Percentiles rank a stretch among this genome's conserved stretches.
Conservation (phyloP, 306 rosid genomes). For the Vachellia collinsii region DNA sequence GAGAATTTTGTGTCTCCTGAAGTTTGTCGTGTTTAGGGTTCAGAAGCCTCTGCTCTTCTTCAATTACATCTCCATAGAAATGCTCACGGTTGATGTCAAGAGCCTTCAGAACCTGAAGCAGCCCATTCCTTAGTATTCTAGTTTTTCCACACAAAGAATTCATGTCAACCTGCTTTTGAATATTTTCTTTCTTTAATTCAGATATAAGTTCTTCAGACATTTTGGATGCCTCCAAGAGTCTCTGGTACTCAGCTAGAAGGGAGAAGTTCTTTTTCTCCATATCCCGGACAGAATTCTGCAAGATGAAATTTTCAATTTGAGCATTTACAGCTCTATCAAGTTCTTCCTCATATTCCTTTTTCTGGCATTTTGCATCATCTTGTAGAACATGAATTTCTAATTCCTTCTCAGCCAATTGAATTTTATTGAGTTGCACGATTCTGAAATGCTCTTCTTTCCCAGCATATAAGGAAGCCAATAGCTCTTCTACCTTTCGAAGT, state of each 20-base stretch:
- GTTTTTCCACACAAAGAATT: conserved; percentile 57
- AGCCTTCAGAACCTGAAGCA: conserved; percentile 67
- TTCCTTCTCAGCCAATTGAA: conserved; percentile 64
- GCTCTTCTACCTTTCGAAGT: conserved; percentile 67
- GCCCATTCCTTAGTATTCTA: conserved; percentile 63
- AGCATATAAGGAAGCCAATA: conserved; percentile 62
- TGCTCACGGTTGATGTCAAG: conserved; percentile 42
- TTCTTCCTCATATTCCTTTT: conserved; percentile 68
- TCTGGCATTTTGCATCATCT: conserved; percentile 60
- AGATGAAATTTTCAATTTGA: conserved; percentile 66
- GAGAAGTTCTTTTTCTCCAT: conserved; percentile 62
- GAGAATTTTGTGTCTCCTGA: conserved; percentile 53
- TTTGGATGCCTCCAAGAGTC: conserved; percentile 61
- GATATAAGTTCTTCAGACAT: conserved; percentile 59
- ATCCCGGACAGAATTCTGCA: conserved; percentile 66
- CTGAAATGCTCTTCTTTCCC: conserved; percentile 70
- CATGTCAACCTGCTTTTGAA: conserved; percentile 52
- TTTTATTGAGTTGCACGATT: conserved; percentile 56
- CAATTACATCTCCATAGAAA: conserved; percentile 41
- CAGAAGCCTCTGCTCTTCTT: conserved; percentile 59
- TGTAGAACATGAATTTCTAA: conserved; percentile 50
- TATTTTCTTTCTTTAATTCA: conserved; percentile 61
- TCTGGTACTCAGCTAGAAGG: conserved; percentile 58
- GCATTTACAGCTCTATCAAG: conserved; percentile 56
- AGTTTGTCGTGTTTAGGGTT: conserved; percentile 50